Percentiles rank a stretch among this genome's conserved stretches.
Conservation (phyloP, 176 grass and related monocot genomes). For the Puya raimondii region DNA sequence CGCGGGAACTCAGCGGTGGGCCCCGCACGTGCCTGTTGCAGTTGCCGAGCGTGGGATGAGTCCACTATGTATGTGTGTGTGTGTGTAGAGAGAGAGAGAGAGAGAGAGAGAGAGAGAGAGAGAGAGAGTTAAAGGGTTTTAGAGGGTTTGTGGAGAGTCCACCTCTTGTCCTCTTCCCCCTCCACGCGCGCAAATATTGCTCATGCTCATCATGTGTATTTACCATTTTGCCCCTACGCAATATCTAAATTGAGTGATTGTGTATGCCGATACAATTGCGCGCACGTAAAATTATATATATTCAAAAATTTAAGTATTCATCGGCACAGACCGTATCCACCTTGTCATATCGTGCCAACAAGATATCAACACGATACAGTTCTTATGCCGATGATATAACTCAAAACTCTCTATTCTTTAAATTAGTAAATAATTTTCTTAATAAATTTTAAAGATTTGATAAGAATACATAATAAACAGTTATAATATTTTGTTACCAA, state of each 20-base stretch:
- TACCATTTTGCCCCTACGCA: not conserved
- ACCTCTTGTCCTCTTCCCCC: not conserved
- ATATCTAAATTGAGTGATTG: not conserved
- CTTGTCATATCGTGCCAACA: too few species aligned
- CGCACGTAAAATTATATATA: not conserved
- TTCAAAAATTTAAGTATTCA: too few species aligned
- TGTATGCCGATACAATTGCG: not conserved
- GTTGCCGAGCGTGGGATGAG: constrained; percentile 13
- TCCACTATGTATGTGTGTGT: not conserved
- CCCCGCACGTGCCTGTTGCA: not conserved
- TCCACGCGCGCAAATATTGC: not conserved
- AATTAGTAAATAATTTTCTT: too few species aligned
- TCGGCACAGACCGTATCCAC: too few species aligned
- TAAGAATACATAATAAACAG: too few species aligned
- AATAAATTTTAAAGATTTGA: too few species aligned
- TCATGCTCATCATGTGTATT: not conserved
- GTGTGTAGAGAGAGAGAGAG: not conserved
- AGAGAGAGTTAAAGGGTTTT: not conserved
- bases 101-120: not conserved
- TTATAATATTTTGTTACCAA: too few species aligned
- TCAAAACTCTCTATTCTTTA: too few species aligned
- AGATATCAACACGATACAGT: too few species aligned
- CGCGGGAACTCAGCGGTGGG: not conserved
- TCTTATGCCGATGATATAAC: too few species aligned
- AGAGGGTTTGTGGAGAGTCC: constrained; percentile 11